These are phyloP conservation scores for Irpex sp. DNA, from an alignment of 1,284 basidiomycete species.

Conservation along the genomic window DNA sequence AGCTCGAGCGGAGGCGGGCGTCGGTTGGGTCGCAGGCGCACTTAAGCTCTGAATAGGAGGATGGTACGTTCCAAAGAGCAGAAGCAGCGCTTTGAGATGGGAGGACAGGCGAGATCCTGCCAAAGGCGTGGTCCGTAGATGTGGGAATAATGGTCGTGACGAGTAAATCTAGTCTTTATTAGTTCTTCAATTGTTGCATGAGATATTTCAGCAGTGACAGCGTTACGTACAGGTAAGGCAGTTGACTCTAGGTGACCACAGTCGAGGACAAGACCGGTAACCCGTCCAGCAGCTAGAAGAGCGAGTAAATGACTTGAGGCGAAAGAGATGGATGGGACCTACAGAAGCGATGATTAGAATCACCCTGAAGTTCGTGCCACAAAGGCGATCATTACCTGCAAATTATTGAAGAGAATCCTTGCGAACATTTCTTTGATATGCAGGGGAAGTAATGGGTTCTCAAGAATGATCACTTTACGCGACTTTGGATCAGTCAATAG, in stretches of 20 bases:
- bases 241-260: conserved; percentile 89
- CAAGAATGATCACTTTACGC: conserved; percentile 88
- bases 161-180: conserved; percentile 71
- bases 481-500: conserved; percentile 92
- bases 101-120: conserved; percentile 74
- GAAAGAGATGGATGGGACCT: conserved; percentile 94
- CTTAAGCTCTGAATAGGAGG: conserved; percentile 73
- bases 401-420: conserved; percentile 84
- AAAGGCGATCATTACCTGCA: conserved; percentile 60
- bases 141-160: conserved; percentile 80
- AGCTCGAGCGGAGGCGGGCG: conserved; percentile 47
- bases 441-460: conserved; percentile 84
- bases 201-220: background rate
- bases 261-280: conserved; percentile 92
- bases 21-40: conserved; percentile 55
- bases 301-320: conserved; percentile 83
- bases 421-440: conserved; percentile 88
- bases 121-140: conserved; percentile 77
- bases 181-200: background rate
- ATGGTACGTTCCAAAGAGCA: conserved; percentile 77
- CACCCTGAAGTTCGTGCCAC: background rate
- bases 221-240: conserved; percentile 71
- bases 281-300: conserved; percentile 80
- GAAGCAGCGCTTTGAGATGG: conserved; percentile 75
- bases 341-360: background rate